phyloP scores from a whole-genome alignment of 179 eudicot species.

The Silene vulgaris region DNA sequence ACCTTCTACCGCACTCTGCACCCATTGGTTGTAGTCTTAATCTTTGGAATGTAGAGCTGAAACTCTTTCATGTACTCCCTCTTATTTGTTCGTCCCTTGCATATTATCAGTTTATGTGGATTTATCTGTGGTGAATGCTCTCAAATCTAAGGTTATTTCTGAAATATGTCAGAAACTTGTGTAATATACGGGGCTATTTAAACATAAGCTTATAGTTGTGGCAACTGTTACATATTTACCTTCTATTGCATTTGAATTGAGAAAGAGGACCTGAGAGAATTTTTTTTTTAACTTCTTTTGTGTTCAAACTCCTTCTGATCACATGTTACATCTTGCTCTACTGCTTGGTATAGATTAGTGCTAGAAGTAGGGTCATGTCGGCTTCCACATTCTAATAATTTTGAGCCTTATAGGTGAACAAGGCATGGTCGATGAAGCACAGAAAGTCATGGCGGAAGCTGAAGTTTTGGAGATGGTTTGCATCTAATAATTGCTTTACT shows the following conservation, averaged over 20 bases:
- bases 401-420: slow-evolving; percentile 67
- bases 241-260: neutral
- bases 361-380: neutral
- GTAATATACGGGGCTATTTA: neutral
- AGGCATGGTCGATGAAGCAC: slow-evolving; percentile 97
- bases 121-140: neutral
- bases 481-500: slow-evolving; percentile 9
- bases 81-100: neutral
- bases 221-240: slow-evolving; percentile 1
- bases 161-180: neutral
- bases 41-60: neutral
- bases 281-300: neutral
- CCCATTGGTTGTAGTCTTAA: neutral
- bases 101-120: neutral
- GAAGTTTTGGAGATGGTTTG: slow-evolving; percentile 89
- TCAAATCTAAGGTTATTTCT: too few relatives aligned
- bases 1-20: neutral
- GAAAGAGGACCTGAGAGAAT: neutral
- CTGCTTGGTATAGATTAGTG: neutral
- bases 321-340: neutral
- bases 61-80: neutral
- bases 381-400: slow-evolving; percentile 11
- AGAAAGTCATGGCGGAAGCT: slow-evolving; percentile 92
- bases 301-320: neutral
- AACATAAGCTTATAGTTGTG: slow-evolving; percentile 1